phyloP scores from a whole-genome alignment of 2,329 filamentous ascomycete genomes.

The Cladosporium phlei region DNA sequence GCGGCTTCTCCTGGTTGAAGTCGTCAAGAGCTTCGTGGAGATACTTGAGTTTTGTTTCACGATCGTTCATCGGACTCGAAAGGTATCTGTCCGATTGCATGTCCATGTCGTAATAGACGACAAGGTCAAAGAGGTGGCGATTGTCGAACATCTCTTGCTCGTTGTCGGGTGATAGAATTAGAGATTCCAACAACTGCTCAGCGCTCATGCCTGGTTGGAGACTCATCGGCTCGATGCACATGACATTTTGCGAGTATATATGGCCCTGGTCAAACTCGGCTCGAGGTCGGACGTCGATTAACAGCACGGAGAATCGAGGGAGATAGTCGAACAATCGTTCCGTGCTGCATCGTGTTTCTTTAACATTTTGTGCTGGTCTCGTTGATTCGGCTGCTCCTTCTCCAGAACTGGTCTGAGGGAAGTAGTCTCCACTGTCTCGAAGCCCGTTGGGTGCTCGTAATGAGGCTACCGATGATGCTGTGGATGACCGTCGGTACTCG shows the following conservation, averaged over 20 bases:
- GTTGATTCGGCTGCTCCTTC: constrained; percentile 24
- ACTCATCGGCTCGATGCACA: constrained; percentile 84
- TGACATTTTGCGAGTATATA: constrained; percentile 74
- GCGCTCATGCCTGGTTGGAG: constrained; percentile 63
- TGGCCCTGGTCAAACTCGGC: constrained; percentile 83
- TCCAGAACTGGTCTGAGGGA: constrained; percentile 25
- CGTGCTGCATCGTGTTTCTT: constrained; percentile 59
- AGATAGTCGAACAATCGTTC: constrained; percentile 69
- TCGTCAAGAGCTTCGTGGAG: constrained; percentile 76
- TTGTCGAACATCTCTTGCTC: constrained; percentile 73
- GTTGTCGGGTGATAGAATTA: constrained; percentile 65
- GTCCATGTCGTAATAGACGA: constrained; percentile 83
- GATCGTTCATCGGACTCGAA: constrained; percentile 39
- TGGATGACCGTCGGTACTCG: constrained; percentile 49
- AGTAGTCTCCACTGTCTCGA: constrained; percentile 38
- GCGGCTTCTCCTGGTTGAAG: constrained; percentile 73
- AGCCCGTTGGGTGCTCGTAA: constrained; percentile 33
- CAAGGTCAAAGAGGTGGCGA: constrained; percentile 70
- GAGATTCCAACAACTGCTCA: constrained; percentile 60
- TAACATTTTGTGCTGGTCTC: constrained; percentile 41
- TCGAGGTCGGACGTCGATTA: constrained; percentile 81
- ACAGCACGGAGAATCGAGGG: constrained; percentile 60
- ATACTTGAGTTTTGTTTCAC: constrained; percentile 56
- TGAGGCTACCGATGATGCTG: constrained; percentile 33
- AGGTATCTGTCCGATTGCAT: constrained; percentile 57